Percentiles rank a stretch among this genome's conserved stretches.
phyloP scores from a whole-genome alignment of 1,284 basidiomycete species.

The Melampsora americana region DNA sequence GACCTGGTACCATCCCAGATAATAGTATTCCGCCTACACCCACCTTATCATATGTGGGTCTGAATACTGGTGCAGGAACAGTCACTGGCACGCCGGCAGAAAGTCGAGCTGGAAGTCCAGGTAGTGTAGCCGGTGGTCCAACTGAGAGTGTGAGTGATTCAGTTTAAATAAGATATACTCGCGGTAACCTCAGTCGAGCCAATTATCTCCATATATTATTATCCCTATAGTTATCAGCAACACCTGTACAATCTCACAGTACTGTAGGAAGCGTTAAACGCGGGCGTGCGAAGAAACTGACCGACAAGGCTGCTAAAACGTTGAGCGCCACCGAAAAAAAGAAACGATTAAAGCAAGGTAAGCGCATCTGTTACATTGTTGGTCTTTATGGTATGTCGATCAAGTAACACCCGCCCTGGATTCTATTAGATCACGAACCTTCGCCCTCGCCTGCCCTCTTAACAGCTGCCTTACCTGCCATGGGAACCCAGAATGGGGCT shows the following conservation, averaged over 20 bases:
- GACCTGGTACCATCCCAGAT: not conserved
- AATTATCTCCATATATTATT: not conserved
- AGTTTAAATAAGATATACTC: not conserved
- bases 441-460: slow-evolving; percentile 11
- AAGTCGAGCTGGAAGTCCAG: slow-evolving; percentile 40
- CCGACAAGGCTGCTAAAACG: not conserved
- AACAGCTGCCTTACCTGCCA: not conserved
- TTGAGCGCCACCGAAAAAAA: slow-evolving; percentile 17
- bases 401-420: not conserved
- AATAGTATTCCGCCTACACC: slow-evolving; percentile 3
- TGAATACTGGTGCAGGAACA: not conserved
- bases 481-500: slow-evolving; percentile 11
- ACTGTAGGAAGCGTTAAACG: slow-evolving; percentile 20
- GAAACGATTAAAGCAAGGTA: slow-evolving; percentile 35
- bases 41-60: not conserved
- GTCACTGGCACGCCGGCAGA: slow-evolving; percentile 17
- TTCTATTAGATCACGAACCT: slow-evolving; percentile 30
- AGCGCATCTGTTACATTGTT: not conserved
- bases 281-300: not conserved
- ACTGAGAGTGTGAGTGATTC: slow-evolving; percentile 33
- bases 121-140: slow-evolving; percentile 32
- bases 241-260: slow-evolving; percentile 15
- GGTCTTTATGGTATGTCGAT: not conserved
- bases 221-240: slow-evolving; percentile 8
- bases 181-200: not conserved